These are phyloP conservation scores for Porphyrellus sp. DNA, from an alignment of 1,284 basidiomycete genomes.

Conservation along the genomic window DNA sequence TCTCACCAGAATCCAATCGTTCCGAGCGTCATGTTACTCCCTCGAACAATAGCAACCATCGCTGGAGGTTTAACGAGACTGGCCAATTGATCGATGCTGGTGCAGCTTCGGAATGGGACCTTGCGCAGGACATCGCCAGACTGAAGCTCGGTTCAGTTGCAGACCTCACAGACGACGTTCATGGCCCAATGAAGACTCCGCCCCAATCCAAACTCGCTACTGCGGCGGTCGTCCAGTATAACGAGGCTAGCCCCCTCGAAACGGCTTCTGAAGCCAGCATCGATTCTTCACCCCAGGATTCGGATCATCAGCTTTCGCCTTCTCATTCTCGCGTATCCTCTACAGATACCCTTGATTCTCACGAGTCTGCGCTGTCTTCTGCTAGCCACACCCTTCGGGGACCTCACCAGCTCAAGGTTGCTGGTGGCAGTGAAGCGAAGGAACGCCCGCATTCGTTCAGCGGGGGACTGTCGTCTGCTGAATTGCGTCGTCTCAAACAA, in stretches of 20 bases:
- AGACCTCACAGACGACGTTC: conserved; percentile 48
- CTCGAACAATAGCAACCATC: conserved; percentile 38
- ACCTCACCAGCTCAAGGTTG: conserved; percentile 51
- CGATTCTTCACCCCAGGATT: conserved; percentile 66
- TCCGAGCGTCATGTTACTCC: conserved; percentile 32
- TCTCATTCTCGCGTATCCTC: conserved; percentile 77
- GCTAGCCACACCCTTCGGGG: conserved; percentile 55
- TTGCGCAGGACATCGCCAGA: conserved; percentile 68
- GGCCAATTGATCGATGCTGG: conserved; percentile 61
- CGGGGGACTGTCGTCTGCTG: conserved; percentile 66
- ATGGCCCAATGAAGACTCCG: conserved; percentile 57
- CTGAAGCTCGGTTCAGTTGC: conserved; percentile 59
- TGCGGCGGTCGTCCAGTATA: conserved; percentile 51
- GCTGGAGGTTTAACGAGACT: conserved; percentile 62
- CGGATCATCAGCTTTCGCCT: conserved; percentile 57
- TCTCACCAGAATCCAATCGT: conserved; percentile 24
- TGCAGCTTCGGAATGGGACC: conserved; percentile 58
- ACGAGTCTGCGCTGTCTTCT: conserved; percentile 50
- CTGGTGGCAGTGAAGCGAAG: conserved; percentile 52
- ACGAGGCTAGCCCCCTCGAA: conserved; percentile 67
- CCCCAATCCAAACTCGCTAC: conserved; percentile 55
- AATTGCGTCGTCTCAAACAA: conserved; percentile 70
- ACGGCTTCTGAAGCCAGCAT: conserved; percentile 66
- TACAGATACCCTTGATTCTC: conserved; percentile 63
- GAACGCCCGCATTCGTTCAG: conserved; percentile 78